Conservation (phyloP, 495 filamentous ascomycete genomes). For the Talaromyces trachyspermus region DNA sequence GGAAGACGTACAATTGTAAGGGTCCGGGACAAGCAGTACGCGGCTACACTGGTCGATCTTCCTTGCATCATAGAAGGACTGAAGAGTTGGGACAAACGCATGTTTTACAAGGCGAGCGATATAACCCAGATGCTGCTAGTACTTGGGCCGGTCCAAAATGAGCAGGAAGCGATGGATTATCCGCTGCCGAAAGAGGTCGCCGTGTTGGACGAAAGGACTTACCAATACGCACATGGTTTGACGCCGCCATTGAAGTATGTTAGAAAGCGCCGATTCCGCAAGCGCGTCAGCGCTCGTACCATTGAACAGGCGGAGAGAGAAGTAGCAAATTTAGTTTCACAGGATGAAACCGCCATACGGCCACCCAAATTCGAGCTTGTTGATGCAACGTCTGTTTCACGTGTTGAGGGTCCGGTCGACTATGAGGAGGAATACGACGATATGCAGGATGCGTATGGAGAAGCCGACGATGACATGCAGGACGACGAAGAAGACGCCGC, state of each 20-base stretch:
- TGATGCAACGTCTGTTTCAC: conserved; percentile 49
- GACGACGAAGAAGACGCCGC: conserved; percentile 32
- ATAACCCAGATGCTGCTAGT: conserved; percentile 93
- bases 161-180: conserved; percentile 63
- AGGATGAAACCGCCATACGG: conserved; percentile 54
- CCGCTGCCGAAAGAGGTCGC: conserved; percentile 60
- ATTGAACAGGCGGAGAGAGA: conserved; percentile 84
- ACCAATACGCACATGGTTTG: conserved; percentile 85
- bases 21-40: conserved; percentile 64
- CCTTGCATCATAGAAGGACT: conserved; percentile 89
- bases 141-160: conserved; percentile 58
- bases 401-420: conserved; percentile 39
- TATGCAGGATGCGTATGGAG: conserved; percentile 47
- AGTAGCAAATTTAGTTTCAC: conserved; percentile 66
- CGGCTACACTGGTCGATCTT: conserved; percentile 76
- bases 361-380: conserved; percentile 54
- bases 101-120: conserved; percentile 90
- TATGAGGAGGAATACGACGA: conserved; percentile 40
- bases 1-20: conserved; percentile 62
- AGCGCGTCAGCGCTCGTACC: conserved; percentile 67
- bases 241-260: conserved; percentile 87
- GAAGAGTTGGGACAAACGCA: conserved; percentile 91
- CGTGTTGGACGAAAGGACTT: conserved; percentile 46
- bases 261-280: conserved; percentile 73
- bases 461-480: conserved; percentile 46